A percentile compares a stretch with the other conserved stretches of the same genome.
These are phyloP conservation scores for Wickerhamiella lipophila DNA, from an alignment of 805 yeast genomes.

Conservation along the genomic window DNA sequence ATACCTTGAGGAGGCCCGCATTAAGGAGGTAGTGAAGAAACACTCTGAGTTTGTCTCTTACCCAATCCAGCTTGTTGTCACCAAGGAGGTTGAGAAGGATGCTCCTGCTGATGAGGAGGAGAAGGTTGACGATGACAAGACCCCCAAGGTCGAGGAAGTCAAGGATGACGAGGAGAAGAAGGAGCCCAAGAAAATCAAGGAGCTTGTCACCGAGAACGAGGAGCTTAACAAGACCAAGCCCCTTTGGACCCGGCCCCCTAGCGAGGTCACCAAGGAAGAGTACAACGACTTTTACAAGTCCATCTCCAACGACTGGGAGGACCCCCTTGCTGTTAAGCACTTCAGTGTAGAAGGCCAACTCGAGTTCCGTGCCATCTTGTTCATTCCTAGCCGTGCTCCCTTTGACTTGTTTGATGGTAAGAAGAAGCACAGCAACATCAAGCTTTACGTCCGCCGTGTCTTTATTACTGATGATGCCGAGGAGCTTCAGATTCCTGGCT, in stretches of 20 bases:
- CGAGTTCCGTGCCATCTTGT: slow-evolving; percentile 95
- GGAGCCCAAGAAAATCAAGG: slow-evolving; percentile 84
- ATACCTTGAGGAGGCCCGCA: slow-evolving; percentile 98
- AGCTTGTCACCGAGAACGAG: slow-evolving; percentile 88
- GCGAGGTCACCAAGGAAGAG: slow-evolving; percentile 95
- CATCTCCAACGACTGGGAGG: slow-evolving; percentile 99
- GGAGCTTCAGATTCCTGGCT: slow-evolving; percentile 89
- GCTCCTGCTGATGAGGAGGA: slow-evolving; percentile 72
- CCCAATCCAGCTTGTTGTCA: slow-evolving; percentile 96
- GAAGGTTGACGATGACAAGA: slow-evolving; percentile 44
- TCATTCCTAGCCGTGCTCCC: slow-evolving; percentile 98
- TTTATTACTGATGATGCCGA: slow-evolving; percentile 99
- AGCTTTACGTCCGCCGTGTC: slow-evolving; percentile 97
- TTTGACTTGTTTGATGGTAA: slow-evolving; percentile 94
- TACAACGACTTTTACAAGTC: slow-evolving; percentile 99
- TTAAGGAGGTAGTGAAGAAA: slow-evolving; percentile 97
- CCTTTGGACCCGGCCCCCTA: slow-evolving; percentile 97
- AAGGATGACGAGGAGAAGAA: slow-evolving; percentile 60
- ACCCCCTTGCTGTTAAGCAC: slow-evolving; percentile 98
- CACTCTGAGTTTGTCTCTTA: slow-evolving; percentile 98
- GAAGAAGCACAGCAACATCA: slow-evolving; percentile 98
- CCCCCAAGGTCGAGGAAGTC: slow-evolving; percentile 65
- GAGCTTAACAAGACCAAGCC: slow-evolving; percentile 99
- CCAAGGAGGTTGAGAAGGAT: slow-evolving; percentile 98
- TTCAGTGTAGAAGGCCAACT: slow-evolving; percentile 99